Conservation (phyloP, 2,329 filamentous ascomycete genomes). For the Penicillium brasilianum region DNA sequence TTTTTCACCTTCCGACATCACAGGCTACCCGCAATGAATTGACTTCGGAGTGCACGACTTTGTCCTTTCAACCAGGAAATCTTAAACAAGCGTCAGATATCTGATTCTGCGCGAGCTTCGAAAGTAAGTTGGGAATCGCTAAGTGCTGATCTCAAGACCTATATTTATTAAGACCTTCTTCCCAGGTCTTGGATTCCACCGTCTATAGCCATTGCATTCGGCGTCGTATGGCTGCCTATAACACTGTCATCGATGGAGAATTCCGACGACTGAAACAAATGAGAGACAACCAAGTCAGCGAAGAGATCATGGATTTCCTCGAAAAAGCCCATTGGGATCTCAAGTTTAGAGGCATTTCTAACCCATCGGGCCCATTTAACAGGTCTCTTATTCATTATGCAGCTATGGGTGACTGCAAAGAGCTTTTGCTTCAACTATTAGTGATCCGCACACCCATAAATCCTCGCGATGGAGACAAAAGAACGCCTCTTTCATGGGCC, state of each 20-base stretch:
- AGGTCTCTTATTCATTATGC: slow-evolving; percentile 1
- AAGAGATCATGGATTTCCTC: slow-evolving; percentile 2
- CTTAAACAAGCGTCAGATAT: neutral
- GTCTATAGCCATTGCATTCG: neutral
- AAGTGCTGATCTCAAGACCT: slow-evolving; percentile 2
- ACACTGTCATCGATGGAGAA: neutral
- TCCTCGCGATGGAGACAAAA: neutral
- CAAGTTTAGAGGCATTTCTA: neutral
- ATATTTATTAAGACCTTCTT: neutral
- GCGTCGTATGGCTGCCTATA: neutral
- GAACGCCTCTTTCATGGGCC: neutral
- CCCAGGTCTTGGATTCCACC: neutral
- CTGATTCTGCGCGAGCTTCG: neutral
- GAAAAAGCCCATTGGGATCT: neutral
- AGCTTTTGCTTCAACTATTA: slow-evolving; percentile 1
- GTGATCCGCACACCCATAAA: neutral
- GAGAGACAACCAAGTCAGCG: neutral
- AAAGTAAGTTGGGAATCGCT: neutral
- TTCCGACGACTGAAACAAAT: neutral
- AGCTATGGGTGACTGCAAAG: neutral
- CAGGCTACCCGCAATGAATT: neutral
- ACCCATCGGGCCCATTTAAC: neutral
- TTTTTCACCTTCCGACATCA: neutral
- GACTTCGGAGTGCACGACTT: neutral
- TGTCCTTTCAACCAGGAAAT: neutral